Base-by-base conservation (phyloP, 1,139 yeast genomes). In the Meyerozyma sp. region DNA sequence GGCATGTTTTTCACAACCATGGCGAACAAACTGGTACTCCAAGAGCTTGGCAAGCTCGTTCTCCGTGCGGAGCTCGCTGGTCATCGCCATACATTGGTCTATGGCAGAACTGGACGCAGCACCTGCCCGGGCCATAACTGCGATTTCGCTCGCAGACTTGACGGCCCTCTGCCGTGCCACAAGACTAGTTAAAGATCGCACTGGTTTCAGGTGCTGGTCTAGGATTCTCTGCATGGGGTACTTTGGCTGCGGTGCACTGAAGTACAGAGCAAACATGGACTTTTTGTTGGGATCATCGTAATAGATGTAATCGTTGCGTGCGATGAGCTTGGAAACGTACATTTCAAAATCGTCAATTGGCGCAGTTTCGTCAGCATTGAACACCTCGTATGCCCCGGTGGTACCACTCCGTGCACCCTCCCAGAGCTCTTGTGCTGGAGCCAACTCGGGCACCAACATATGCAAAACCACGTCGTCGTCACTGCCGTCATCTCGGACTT, bases 341-440 rank as follows among this genome's bases (percentile, higher is more conserved):
- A 57, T 48, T 4, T 69, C 65, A 9, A 80, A 57, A 8, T 62
- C 59, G 25, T 70, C 67, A 38, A 76, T 72, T 41, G 81, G 77
- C 36, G 75, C 77, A 2, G 87, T 84, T 43, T 73, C 72, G 60
- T 90, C 98, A 3, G 96, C 96, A 61, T 91, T 93, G 67, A 93
- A 93, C 41, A 83, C 77, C 41, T 88, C 91, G 43, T 66, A 68
- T 0, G 86, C 96, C 10, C 95, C 96, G 41, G 82, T 79, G 7
- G 84, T 73, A 1, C 99, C 99, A 34, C 95, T 84, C 53, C 95
- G 76, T 36, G 79, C 82, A 8, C 99, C 99, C 56, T 91, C 97
- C 99, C 99, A 93, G 49, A 84, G 79, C 62, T 93, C 98, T 27
- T 78, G 79, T 40, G 70, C 70, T 6, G 80, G 76, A 58, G 91